Evolutionary conservation across 2,329 filamentous ascomycete species (phyloP), one percentile per base, ranked within the genome.

Genomic region (Ceratocystis destructans): DNA sequence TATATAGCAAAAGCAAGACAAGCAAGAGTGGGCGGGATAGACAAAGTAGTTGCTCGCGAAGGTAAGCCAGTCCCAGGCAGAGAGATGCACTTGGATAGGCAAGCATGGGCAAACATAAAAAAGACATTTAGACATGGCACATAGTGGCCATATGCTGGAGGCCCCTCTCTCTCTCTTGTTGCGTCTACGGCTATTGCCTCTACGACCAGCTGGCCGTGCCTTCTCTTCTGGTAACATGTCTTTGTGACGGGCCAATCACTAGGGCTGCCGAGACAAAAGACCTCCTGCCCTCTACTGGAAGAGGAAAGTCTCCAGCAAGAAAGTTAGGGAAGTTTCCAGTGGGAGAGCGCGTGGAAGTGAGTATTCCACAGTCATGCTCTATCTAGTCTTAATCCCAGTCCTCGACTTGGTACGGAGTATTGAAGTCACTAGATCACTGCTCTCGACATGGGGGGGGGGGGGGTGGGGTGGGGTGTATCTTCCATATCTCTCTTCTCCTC

Each of bases 1-100:
- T 66, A 66, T 66, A 66, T 66, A 61, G 57, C 41, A 44, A 44
- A 55, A 50, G 7, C 44, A 10, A 7, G 46, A 28, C 61, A 7
- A 46, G 7, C 37, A 41, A 12, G 37, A 41, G 37, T 41, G 37
- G 33, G 37, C 37, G 37, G 37, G 37, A 41, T 41, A 41, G 37
- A 1, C 37, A 41, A 37, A 12, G 37, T 12, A 41, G 37, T 41
- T 41, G 37, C 37, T 41, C 37, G 37, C 8, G 37, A 41, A 41
- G 37, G 37, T 41, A 41, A 41, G 37, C 37, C 8, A 41, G 3
- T 12, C 37, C 37, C 37, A 31, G 31, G 37, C 37, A 3, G 37
- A 12, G 37, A 41, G 37, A 41, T 41, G 37, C 10, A 41, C 37
- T 41, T 41, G 37, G 37, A 41, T 41, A 41, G 37, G 37, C 37